These are phyloP conservation scores for Phytophthora hybrid DNA, from an alignment of 352 stramenopile species.

Conservation along the genomic window DNA sequence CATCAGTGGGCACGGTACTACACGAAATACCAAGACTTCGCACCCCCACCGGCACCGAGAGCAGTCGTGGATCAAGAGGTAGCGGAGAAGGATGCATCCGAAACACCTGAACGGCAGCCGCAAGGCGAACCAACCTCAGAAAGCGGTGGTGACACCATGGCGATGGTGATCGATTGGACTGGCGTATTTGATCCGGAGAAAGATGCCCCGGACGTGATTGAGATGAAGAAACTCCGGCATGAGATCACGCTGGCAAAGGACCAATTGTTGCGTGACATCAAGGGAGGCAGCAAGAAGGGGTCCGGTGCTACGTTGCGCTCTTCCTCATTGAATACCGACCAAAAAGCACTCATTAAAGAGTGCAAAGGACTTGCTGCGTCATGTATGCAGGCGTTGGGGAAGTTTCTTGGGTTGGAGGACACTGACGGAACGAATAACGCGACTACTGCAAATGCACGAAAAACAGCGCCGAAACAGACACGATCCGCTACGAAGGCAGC, in stretches of 20 bases:
- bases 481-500: slow-evolving; percentile 22
- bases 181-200: slow-evolving; percentile 47
- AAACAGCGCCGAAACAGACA: slow-evolving; percentile 14
- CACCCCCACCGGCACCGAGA: not conserved
- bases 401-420: slow-evolving; percentile 58
- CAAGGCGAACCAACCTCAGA: slow-evolving; percentile 26
- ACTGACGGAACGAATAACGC: not conserved
- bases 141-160: slow-evolving; percentile 1
- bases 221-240: slow-evolving; percentile 81
- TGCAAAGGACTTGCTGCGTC: slow-evolving; percentile 70
- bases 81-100: slow-evolving; percentile 7
- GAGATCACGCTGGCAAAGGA: slow-evolving; percentile 67
- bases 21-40: slow-evolving; percentile 49
- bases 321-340: slow-evolving; percentile 32
- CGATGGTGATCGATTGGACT: slow-evolving; percentile 41
- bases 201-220: slow-evolving; percentile 60
- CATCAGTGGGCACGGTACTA: slow-evolving; percentile 74
- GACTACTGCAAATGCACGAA: not conserved
- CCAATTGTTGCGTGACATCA: slow-evolving; percentile 49
- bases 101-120: slow-evolving; percentile 7
- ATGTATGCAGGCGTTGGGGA: slow-evolving; percentile 68
- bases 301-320: slow-evolving; percentile 7
- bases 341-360: slow-evolving; percentile 64
- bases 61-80: slow-evolving; percentile 4
- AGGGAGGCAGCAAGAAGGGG: slow-evolving; percentile 15